phyloP scores from a whole-genome alignment of 2,329 filamentous ascomycete species.

The Cladophialophora immunda region DNA sequence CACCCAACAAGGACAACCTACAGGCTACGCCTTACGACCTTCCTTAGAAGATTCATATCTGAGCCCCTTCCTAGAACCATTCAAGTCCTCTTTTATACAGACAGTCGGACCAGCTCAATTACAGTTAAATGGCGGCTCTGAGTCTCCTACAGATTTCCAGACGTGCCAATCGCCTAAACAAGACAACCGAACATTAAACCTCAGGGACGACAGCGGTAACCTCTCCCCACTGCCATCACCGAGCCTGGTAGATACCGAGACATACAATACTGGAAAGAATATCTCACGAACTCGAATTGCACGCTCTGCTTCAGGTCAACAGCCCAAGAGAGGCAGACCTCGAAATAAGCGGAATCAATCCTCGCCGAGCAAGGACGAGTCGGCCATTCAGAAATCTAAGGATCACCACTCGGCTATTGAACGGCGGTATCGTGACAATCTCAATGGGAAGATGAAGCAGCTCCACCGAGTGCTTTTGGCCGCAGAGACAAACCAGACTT shows the following conservation, averaged over 20 bases:
- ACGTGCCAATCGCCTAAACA: not conserved
- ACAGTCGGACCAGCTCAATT: not conserved
- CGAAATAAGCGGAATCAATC: not conserved
- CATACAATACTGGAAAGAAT: no score
- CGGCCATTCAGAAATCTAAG: conserved; percentile 16
- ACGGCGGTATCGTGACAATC: no score
- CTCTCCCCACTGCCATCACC: not conserved
- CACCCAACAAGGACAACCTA: no score
- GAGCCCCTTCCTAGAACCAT: not conserved
- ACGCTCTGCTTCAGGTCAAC: not conserved
- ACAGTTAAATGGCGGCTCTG: conserved; percentile 2
- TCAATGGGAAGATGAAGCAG: no score
- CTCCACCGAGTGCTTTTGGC: conserved; percentile 27
- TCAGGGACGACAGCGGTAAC: not conserved
- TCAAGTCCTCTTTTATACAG: not conserved
- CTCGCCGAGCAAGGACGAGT: conserved; percentile 10
- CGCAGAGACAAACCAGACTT: conserved; percentile 7
- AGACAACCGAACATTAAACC: not conserved
- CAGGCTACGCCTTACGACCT: no score
- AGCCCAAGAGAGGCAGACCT: conserved; percentile 5
- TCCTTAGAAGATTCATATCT: not conserved
- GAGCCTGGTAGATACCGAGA: conserved; percentile 1
- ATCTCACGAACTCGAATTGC: not conserved
- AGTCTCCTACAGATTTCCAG: not conserved
- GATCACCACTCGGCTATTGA: conserved; percentile 33